Evolutionary conservation across 129 eudicot genomes (phyloP).

Genomic region (Heracleum sosnowskyi): DNA sequence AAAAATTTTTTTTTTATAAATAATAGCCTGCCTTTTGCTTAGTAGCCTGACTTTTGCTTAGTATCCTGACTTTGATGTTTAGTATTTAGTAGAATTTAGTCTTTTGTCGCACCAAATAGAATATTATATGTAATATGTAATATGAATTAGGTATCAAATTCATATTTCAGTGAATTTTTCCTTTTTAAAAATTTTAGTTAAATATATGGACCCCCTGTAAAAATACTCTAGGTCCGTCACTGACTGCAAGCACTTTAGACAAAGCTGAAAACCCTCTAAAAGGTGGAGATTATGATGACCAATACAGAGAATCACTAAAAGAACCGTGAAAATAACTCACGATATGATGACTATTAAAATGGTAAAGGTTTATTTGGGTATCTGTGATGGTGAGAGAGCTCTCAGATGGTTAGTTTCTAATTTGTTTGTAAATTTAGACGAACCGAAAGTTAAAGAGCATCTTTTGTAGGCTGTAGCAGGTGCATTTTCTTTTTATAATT

Average conservation of each 20-base stretch:
- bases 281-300: conserved; percentile 79
- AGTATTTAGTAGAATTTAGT: too few species aligned
- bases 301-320: conserved; percentile 67
- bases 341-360: conserved; percentile 25
- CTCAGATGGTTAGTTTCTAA: not conserved
- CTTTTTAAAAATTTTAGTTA: too few species aligned
- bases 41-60: too few species aligned
- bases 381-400: conserved; percentile 11
- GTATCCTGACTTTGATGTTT: too few species aligned
- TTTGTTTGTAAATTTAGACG: conserved; percentile 8
- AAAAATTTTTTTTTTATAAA: too few species aligned
- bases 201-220: too few species aligned
- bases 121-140: too few species aligned
- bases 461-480: conserved; percentile 12
- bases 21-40: too few species aligned
- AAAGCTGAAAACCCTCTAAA: conserved; percentile 65
- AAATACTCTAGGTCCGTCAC: too few species aligned
- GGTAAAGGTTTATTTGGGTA: conserved; percentile 86
- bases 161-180: too few species aligned
- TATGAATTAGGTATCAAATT: too few species aligned
- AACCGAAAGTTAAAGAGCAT: conserved; percentile 9
- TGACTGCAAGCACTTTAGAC: conserved; percentile 67
- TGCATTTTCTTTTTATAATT: conserved; percentile 12
- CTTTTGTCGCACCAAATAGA: too few species aligned
- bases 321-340: conserved; percentile 19